These are phyloP conservation scores for Phytophthora vignae DNA, from an alignment of 352 stramenopile genomes.

Conservation along the genomic window DNA sequence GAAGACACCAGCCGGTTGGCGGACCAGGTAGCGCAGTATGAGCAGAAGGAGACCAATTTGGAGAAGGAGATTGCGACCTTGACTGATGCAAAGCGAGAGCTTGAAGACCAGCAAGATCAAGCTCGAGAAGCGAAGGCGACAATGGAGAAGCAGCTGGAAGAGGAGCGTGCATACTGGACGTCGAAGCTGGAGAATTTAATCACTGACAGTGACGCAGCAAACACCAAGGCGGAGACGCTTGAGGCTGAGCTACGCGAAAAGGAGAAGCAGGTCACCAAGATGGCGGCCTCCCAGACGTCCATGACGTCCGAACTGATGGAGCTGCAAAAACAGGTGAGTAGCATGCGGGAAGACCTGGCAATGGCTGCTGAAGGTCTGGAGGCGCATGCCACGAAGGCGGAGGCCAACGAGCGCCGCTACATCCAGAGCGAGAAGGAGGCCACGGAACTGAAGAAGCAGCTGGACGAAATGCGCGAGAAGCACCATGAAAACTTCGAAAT, in stretches of 20 bases:
- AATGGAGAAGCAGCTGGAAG: constrained; percentile 53
- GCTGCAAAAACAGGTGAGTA: constrained; percentile 63
- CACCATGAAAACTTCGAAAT: constrained; percentile 71
- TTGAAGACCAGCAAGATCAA: constrained; percentile 43
- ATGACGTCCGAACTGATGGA: constrained; percentile 72
- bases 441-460: constrained; percentile 52
- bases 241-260: constrained; percentile 59
- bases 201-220: constrained; percentile 58
- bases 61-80: constrained; percentile 37
- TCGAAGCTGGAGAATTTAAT: constrained; percentile 75
- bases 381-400: constrained; percentile 63
- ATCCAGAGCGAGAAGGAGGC: constrained; percentile 65
- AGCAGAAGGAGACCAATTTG: constrained; percentile 32
- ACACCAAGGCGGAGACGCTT: constrained; percentile 51
- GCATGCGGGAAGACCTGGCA: constrained; percentile 70
- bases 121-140: constrained; percentile 24
- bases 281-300: constrained; percentile 61
- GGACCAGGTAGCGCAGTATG: constrained; percentile 39
- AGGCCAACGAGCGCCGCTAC: constrained; percentile 61
- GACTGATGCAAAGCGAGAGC: constrained; percentile 30
- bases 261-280: constrained; percentile 76
- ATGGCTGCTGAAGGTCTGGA: constrained; percentile 77
- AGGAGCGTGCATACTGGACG: constrained; percentile 76
- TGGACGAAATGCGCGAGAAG: constrained; percentile 62
- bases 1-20: constrained; percentile 43